These are phyloP conservation scores for Thraustochytrium striatum DNA, from an alignment of 352 stramenopile genomes.

Conservation along the genomic window DNA sequence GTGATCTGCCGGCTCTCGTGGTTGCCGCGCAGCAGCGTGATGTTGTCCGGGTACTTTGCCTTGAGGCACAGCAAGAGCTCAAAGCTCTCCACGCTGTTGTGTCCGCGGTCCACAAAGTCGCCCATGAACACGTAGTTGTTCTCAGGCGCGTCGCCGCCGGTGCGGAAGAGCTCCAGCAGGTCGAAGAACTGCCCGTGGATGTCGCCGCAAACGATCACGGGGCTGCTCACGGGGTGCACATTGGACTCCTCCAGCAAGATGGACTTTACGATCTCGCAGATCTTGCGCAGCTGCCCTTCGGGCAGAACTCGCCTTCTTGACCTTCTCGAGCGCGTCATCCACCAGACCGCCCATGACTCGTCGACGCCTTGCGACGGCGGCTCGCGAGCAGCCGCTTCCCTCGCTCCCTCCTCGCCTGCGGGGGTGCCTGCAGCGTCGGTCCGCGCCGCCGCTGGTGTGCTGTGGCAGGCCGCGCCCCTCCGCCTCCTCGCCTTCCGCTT, in stretches of 20 bases:
- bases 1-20: slow-evolving; percentile 91
- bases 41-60: slow-evolving; percentile 74
- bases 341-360: slow-evolving; percentile 40
- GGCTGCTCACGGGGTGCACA: slow-evolving; percentile 77
- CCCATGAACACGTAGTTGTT: slow-evolving; percentile 87
- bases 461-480: too few species aligned
- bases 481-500: too few species aligned
- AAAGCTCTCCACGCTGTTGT: slow-evolving; percentile 83
- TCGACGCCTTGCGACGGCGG: too few species aligned
- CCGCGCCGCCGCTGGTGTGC: too few species aligned
- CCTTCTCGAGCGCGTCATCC: slow-evolving; percentile 34
- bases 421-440: too few species aligned
- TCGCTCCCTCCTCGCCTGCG: too few species aligned
- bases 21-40: slow-evolving; percentile 77
- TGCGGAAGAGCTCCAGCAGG: slow-evolving; percentile 76
- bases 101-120: slow-evolving; percentile 79
- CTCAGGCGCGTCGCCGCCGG: slow-evolving; percentile 69
- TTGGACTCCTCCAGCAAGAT: slow-evolving; percentile 43
- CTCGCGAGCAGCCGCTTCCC: too few species aligned
- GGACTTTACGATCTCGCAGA: slow-evolving; percentile 39
- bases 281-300: slow-evolving; percentile 25
- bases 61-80: slow-evolving; percentile 78
- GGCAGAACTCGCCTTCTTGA: slow-evolving; percentile 39
- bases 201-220: slow-evolving; percentile 78
- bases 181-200: slow-evolving; percentile 84